Evolutionary conservation across 257 asterid species (phyloP), one percentile per base, ranked within the genome.

Genomic region (Ajuga chamaepitys): DNA sequence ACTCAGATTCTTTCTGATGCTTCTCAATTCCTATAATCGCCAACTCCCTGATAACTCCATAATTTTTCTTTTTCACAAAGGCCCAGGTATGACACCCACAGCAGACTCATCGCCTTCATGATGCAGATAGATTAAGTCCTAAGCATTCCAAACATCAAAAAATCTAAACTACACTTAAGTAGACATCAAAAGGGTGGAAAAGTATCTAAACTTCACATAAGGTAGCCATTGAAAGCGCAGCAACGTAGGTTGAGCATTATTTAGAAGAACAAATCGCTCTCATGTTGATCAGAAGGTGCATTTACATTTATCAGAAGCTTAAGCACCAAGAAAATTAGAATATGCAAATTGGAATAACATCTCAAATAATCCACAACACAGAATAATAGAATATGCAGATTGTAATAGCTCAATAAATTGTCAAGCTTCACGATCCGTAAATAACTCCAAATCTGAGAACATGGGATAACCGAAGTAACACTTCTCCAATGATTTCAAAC

Each of bases 351-450:
- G 13, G 17, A n/a, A 22, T 5, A 13, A 17, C 32, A 62, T 64
- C 7, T 68, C 34, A 46, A 53, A 65, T 32, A n/a, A 35, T 64
- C 24, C 55, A 22, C 1, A 34, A 14, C 4, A 44, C 35, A 38
- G 45, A 34, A 54, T 47, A 44, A 24, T 4, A 37, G 20, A 71
- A 38, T 10, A 10, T 8, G 35, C 20, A 16, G 21, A 47, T 30
- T 11, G 51, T 12, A 30, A 26, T 12, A 20, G 42, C 30, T 53
- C 57, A 21, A 24, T 28, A 71, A 59, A 59, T 4, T 17, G 65
- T 34, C 67, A 45, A 56, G 41, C 62, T 70, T 66, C 53, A 42
- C 42, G 54, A 71, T 66, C 59, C 62, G 20, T 62, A 22, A 37
- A 50, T 48, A 26, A 52, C 67, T 59, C 37, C 21, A 47, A 66